Percentiles rank a stretch among this genome's conserved stretches.
Conservation (phyloP, 2,329 filamentous ascomycete genomes). For the Aspergillus proliferans region DNA sequence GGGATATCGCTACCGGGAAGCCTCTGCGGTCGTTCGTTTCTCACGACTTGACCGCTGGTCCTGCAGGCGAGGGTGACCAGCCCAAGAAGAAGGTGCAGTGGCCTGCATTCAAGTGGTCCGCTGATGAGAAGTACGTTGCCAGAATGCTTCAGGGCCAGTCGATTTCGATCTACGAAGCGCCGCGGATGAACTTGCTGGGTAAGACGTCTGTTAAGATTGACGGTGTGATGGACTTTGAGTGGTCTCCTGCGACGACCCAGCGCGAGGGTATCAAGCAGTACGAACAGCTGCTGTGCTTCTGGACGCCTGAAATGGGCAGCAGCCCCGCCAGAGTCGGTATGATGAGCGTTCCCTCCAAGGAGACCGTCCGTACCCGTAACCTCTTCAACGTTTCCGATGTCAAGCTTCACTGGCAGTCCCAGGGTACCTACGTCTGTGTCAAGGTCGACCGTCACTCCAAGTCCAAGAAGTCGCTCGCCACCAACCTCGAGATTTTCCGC, state of each 20-base stretch:
- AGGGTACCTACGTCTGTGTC: conserved; percentile 88
- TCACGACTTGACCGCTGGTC: conserved; percentile 59
- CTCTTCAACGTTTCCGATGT: conserved; percentile 97
- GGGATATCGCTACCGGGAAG: conserved; percentile 86
- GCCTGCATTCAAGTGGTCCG: conserved; percentile 99
- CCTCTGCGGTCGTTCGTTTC: conserved; percentile 91
- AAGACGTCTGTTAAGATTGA: conserved; percentile 95
- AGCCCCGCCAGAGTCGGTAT: conserved; percentile 95
- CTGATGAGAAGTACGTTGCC: conserved; percentile 95
- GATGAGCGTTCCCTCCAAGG: conserved; percentile 93
- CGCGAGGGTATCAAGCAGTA: conserved; percentile 83
- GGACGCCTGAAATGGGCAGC: conserved; percentile 96
- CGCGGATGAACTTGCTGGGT: conserved; percentile 81
- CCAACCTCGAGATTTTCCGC: conserved; percentile 97
- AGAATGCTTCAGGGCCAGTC: conserved; percentile 80
- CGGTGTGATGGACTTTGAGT: conserved; percentile 95
- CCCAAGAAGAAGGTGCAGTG: conserved; percentile 92
- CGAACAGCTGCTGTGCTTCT: conserved; percentile 96
- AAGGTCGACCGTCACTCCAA: conserved; percentile 99
- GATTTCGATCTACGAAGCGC: conserved; percentile 86
- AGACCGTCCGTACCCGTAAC: conserved; percentile 89
- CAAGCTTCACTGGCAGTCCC: conserved; percentile 98
- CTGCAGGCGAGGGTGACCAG: conserved; percentile 56
- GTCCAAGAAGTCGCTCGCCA: conserved; percentile 96
- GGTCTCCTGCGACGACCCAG: conserved; percentile 77